Conservation (phyloP, 1,284 basidiomycete species). For the Ceratobasidium sp. region DNA sequence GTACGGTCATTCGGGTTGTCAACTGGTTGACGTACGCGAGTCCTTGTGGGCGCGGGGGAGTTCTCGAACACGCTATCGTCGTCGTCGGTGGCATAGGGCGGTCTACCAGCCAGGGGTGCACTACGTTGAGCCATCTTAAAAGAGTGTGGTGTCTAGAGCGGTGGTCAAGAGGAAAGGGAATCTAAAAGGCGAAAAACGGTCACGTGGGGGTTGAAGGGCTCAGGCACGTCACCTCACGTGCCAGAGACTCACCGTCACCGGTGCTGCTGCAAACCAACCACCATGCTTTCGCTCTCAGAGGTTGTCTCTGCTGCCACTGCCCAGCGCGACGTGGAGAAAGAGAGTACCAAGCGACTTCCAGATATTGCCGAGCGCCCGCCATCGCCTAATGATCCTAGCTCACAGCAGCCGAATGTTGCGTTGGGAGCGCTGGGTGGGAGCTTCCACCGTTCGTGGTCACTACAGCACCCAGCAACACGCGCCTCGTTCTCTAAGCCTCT, state of each 20-base stretch:
- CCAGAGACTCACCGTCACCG: background rate
- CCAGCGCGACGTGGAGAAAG: slow-evolving; percentile 10
- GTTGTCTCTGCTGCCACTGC: slow-evolving; percentile 23
- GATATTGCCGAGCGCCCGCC: slow-evolving; percentile 32
- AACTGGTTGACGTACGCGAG: slow-evolving; percentile 44
- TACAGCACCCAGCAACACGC: slow-evolving; percentile 33
- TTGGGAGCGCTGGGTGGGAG: slow-evolving; percentile 34
- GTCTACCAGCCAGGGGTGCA: slow-evolving; percentile 67
- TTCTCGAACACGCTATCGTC: slow-evolving; percentile 67
- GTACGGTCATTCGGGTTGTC: slow-evolving; percentile 55
- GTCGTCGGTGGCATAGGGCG: slow-evolving; percentile 74
- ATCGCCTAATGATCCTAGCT: background rate
- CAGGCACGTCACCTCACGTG: slow-evolving; percentile 1
- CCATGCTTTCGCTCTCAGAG: slow-evolving; percentile 28
- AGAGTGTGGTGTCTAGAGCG: slow-evolving; percentile 17
- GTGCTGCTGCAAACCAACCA: background rate
- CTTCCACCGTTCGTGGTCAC: slow-evolving; percentile 29
- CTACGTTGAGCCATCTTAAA: slow-evolving; percentile 38
- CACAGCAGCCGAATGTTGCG: background rate
- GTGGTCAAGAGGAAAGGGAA: slow-evolving; percentile 3
- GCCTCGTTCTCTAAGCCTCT: slow-evolving; percentile 38
- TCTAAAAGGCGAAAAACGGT: slow-evolving; percentile 6
- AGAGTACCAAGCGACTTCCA: slow-evolving; percentile 18
- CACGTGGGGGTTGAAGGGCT: background rate
- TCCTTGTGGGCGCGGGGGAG: slow-evolving; percentile 51